These are phyloP conservation scores for Cystoderma amianthinum DNA, from an alignment of 768 basidiomycete species.

Conservation along the genomic window DNA sequence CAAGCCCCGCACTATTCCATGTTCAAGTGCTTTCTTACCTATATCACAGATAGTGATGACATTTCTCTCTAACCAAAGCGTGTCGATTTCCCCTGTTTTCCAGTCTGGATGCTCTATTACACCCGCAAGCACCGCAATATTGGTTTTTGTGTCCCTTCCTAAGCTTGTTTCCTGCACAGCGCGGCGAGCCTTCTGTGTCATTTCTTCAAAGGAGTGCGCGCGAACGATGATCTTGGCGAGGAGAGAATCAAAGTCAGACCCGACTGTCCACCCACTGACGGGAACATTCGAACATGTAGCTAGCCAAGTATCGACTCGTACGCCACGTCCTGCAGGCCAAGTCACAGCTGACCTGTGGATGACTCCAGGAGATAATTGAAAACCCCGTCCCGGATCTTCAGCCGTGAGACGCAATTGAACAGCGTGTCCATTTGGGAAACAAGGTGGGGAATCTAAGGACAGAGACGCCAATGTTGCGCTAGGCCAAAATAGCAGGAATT, in stretches of 20 bases:
- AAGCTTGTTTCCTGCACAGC: slow-evolving; percentile 80
- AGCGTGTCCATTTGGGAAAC: slow-evolving; percentile 66
- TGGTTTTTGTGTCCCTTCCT: slow-evolving; percentile 40
- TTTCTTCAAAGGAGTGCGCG: slow-evolving; percentile 78
- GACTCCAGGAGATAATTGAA: slow-evolving; percentile 83
- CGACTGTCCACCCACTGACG: slow-evolving; percentile 14
- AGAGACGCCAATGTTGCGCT: slow-evolving; percentile 69
- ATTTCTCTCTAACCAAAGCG: slow-evolving; percentile 29
- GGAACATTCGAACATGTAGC: slow-evolving; percentile 59
- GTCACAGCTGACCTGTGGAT: slow-evolving; percentile 64
- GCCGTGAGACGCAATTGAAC: slow-evolving; percentile 88
- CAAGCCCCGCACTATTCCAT: not conserved
- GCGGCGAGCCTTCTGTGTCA: slow-evolving; percentile 74
- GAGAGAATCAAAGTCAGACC: slow-evolving; percentile 85
- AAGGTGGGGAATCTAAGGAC: slow-evolving; percentile 59
- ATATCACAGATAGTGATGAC: slow-evolving; percentile 10
- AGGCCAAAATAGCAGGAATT: slow-evolving; percentile 76
- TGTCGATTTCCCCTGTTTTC: slow-evolving; percentile 21
- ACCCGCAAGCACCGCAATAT: slow-evolving; percentile 22
- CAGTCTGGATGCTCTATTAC: slow-evolving; percentile 23
- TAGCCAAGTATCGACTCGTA: slow-evolving; percentile 84
- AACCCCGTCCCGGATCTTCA: slow-evolving; percentile 70
- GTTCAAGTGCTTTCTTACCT: slow-evolving; percentile 3
- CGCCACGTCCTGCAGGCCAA: slow-evolving; percentile 79
- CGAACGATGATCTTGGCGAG: slow-evolving; percentile 81